phyloP scores from a whole-genome alignment of 129 eudicot species.

The Arctium lappa region DNA sequence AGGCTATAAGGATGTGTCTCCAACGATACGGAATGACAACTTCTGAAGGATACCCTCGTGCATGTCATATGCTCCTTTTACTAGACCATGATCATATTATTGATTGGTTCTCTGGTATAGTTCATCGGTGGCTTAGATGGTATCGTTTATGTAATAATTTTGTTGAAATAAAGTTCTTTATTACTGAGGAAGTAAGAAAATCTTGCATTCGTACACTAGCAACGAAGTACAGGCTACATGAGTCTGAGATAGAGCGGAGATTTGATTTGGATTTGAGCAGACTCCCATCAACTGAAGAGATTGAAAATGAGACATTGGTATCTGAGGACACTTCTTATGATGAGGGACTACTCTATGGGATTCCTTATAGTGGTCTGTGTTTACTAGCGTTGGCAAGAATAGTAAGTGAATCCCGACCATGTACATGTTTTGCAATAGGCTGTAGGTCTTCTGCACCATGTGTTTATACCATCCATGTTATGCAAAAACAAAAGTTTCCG shows the following conservation, averaged over 20 bases:
- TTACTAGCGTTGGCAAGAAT: conserved; percentile 63
- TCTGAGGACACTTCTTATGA: conserved; percentile 28
- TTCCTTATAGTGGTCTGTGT: conserved; percentile 64
- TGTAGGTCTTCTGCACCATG: conserved; percentile 59
- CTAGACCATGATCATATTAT: conserved; percentile 63
- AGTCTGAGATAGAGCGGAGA: conserved; percentile 55
- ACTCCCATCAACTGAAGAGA: conserved; percentile 58
- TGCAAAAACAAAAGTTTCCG: conserved; percentile 88
- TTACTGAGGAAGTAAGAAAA: conserved; percentile 50
- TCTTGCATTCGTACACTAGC: conserved; percentile 90
- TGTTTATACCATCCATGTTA: conserved; percentile 76
- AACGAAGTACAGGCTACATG: conserved; percentile 62
- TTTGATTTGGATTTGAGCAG: conserved; percentile 61
- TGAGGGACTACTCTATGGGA: conserved; percentile 65
- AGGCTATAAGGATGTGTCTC: conserved; percentile 61
- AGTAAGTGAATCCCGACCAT: conserved; percentile 64
- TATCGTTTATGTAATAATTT: conserved; percentile 62
- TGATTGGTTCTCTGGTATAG: conserved; percentile 76
- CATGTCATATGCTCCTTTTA: conserved; percentile 55
- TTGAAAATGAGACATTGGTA: conserved; percentile 29
- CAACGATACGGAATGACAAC: conserved; percentile 66
- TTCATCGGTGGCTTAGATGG: conserved; percentile 77
- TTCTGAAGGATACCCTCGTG: conserved; percentile 50
- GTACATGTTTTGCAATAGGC: conserved; percentile 78
- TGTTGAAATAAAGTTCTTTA: conserved; percentile 46